Conservation (phyloP, 2,329 filamentous ascomycete species). For the Parasarocladium wereldwijsianum region DNA sequence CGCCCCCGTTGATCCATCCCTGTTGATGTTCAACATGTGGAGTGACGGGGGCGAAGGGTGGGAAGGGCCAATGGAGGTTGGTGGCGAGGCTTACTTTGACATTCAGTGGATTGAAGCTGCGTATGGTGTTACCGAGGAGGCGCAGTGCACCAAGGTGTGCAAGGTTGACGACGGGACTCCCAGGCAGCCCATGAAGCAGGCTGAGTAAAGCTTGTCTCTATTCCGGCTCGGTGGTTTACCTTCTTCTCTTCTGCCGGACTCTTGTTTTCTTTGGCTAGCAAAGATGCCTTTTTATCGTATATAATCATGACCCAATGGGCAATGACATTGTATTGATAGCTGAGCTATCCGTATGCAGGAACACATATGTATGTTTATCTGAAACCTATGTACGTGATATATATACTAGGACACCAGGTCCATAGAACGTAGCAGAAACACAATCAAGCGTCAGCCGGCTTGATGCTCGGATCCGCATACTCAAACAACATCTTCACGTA, state of each 20-base stretch:
- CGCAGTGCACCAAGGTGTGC: slow-evolving; percentile 19
- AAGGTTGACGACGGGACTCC: slow-evolving; percentile 19
- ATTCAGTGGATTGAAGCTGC: slow-evolving; percentile 47
- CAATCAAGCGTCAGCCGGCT: slow-evolving; percentile 7
- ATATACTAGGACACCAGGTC: no score
- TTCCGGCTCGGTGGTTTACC: no score
- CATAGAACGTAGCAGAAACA: no score
- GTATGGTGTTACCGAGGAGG: slow-evolving; percentile 23
- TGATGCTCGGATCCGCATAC: slow-evolving; percentile 17
- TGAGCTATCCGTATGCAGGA: no score
- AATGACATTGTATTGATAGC: no score
- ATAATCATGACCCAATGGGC: no score
- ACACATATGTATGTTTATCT: no score
- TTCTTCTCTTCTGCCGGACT: no score
- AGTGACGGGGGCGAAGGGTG: slow-evolving; percentile 41
- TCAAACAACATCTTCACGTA: slow-evolving; percentile 24
- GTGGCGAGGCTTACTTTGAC: slow-evolving; percentile 34
- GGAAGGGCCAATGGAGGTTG: slow-evolving; percentile 38
- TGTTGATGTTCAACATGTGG: slow-evolving; percentile 42
- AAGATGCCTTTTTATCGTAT: no score
- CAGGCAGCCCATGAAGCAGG: neutral
- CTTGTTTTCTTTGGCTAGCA: no score
- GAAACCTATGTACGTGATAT: no score
- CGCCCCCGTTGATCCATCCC: slow-evolving; percentile 33
- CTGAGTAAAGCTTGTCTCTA: no score